Base-by-base conservation (phyloP, 768 basidiomycete genomes). In the Kwoniella pini region DNA sequence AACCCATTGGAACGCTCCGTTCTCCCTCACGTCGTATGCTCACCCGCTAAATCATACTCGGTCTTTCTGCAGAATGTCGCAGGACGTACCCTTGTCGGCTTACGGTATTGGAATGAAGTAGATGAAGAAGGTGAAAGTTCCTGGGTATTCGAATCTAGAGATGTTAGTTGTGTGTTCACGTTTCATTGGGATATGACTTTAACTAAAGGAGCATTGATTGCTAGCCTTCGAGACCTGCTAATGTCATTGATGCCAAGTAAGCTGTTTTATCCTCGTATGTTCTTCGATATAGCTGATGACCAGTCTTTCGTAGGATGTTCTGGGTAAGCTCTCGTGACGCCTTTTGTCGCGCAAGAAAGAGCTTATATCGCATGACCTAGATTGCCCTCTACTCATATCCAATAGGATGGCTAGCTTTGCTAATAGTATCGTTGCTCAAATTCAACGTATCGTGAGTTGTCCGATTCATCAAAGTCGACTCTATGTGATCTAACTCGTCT, bases 41-140 rank as follows among this genome's bases (percentile, higher is more conserved):
- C n/a, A n/a, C n/a, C n/a, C n/a, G n/a, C n/a, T n/a, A n/a, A n/a
- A n/a, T n/a, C n/a, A n/a, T n/a, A n/a, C n/a, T 36, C 33, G 33
- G 33, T 36, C 33, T 36, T 15, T 36, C 15, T 40, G 17, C 69
- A 93, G 88, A 99, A 99, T 71, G 92, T 99, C 13, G 85, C 93
- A 0, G 96, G 96, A 2, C 82, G 96, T 65, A 92, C 88, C 22
- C 82, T 99, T 15, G 96, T 98, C 11, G 96, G 96, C 21, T 81
- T 99, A 62, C 83, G 96, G 55, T 99, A 94, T 74, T 98, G 95
- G 95, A 99, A 98, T 77, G 94, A 98, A 80, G 92, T 98, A 13
- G 93, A 98, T 71, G 93, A 97, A 54, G 93, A 97, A 66, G 96
- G 96, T 1, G 90, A 95, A 78, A 85, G 83, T 78, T 94, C 88